These are phyloP conservation scores for Fusarium temperatum DNA, from an alignment of 2,329 filamentous ascomycete genomes.

Conservation along the genomic window DNA sequence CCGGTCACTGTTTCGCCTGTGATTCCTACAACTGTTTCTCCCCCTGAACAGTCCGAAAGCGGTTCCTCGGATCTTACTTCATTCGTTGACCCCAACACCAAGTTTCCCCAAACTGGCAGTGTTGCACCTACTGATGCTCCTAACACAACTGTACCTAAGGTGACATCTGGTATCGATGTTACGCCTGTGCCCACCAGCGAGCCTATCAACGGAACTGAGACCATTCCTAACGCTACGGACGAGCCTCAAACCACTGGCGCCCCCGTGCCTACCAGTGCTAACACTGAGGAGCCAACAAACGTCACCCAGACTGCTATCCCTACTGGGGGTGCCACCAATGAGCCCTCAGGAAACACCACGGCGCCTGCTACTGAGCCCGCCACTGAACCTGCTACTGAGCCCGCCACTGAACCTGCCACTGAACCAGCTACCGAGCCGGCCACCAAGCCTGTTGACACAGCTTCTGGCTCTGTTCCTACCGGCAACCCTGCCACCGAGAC, in stretches of 20 bases:
- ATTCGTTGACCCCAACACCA: constrained; percentile 21
- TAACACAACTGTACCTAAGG: constrained; percentile 14
- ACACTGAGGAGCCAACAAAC: constrained; percentile 1
- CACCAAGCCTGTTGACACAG: constrained; percentile 14
- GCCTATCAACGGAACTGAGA: constrained; percentile 14
- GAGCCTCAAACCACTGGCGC: constrained; percentile 23
- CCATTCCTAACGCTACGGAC: neutral
- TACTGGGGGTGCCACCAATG: constrained; percentile 3
- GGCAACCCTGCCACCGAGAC: constrained; percentile 18
- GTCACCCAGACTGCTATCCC: constrained; percentile 1
- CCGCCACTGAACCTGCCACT: constrained; percentile 13
- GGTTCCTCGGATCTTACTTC: constrained; percentile 18
- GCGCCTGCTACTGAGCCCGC: constrained; percentile 22
- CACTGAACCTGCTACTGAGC: constrained; percentile 12
- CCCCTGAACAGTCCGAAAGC: neutral
- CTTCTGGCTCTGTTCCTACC: neutral
- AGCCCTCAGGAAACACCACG: constrained; percentile 6
- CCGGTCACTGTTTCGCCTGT: constrained; percentile 19
- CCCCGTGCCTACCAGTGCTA: neutral
- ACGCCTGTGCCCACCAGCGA: constrained; percentile 21
- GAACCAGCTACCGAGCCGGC: constrained; percentile 1
- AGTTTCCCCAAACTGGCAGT: constrained; percentile 7
- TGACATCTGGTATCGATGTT: constrained; percentile 6
- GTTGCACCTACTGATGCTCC: constrained; percentile 15
- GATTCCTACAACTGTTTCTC: constrained; percentile 9